Evolutionary conservation across 441 rosid genomes (phyloP).

Genomic region (Hura crepitans): DNA sequence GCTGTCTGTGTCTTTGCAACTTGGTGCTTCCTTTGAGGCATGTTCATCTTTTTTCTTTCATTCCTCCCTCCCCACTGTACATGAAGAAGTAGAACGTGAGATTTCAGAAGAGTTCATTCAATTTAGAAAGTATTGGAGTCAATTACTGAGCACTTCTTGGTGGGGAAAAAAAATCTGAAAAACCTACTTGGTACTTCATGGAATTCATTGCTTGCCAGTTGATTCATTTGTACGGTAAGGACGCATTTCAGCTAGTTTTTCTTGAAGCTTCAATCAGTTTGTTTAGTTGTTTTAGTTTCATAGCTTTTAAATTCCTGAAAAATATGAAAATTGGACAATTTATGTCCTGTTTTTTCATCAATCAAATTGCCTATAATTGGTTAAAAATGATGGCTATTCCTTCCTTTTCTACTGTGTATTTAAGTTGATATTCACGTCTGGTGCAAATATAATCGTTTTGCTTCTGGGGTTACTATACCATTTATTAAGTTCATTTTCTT

Average conservation of each 20-base stretch:
- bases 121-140: not conserved
- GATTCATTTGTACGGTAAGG: not conserved
- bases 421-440: not conserved
- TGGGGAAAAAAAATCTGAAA: too few relatives aligned
- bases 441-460: not conserved
- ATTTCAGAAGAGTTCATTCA: not conserved
- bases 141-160: not conserved
- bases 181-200: not conserved
- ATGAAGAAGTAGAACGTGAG: not conserved
- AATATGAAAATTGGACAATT: not conserved
- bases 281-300: not conserved
- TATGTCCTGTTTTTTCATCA: not conserved
- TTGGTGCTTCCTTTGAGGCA: not conserved
- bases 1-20: too few relatives aligned
- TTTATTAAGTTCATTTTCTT: slow-evolving; percentile 2
- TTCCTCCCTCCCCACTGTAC: not conserved
- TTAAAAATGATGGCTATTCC: not conserved
- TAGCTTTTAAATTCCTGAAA: not conserved
- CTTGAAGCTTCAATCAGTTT: not conserved
- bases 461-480: slow-evolving; percentile 5
- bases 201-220: not conserved
- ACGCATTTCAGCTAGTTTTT: not conserved
- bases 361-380: not conserved
- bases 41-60: not conserved
- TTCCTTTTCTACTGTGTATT: not conserved